A percentile compares a stretch with the other conserved stretches of the same genome.
Evolutionary conservation across 2,329 filamentous ascomycete species (phyloP).

Genomic region (Ophiostoma angusticollis): DNA sequence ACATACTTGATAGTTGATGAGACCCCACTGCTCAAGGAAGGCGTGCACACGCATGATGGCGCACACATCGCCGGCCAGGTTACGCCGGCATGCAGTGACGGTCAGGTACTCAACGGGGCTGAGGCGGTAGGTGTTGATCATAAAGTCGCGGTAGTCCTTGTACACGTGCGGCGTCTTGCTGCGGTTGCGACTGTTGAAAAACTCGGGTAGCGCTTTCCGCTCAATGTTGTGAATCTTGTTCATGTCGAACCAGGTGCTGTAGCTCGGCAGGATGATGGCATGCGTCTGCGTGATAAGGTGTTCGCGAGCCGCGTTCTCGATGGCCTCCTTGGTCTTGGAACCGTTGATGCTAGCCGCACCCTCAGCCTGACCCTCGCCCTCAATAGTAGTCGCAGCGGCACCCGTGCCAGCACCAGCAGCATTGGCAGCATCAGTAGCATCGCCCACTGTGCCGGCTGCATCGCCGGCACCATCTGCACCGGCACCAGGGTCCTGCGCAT

Average conservation of each 20-base stretch:
- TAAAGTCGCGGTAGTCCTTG: conserved; percentile 98
- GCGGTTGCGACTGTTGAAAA: conserved; percentile 95
- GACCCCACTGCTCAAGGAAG: conserved; percentile 95
- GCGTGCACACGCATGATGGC: conserved; percentile 98
- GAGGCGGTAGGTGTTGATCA: conserved; percentile 97
- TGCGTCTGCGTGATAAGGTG: conserved; percentile 90
- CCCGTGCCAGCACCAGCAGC: conserved; percentile 15
- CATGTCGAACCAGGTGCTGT: conserved; percentile 99
- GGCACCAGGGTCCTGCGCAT: background rate
- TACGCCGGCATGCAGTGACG: conserved; percentile 88
- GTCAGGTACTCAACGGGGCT: conserved; percentile 95
- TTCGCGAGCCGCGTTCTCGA: conserved; percentile 78
- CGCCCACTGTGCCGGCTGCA: background rate
- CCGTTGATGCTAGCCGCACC: conserved; percentile 34
- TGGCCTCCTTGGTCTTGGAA: conserved; percentile 61
- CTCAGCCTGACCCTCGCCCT: conserved; percentile 28
- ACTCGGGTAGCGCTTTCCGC: conserved; percentile 88
- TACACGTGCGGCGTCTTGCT: conserved; percentile 97
- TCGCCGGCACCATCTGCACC: background rate
- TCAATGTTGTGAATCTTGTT: conserved; percentile 81
- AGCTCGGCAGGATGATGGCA: conserved; percentile 91
- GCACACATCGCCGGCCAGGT: conserved; percentile 92
- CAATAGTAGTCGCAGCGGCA: no score
- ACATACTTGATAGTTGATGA: conserved; percentile 93
- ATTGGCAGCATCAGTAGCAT: background rate